Base-by-base conservation (phyloP, 2,329 filamentous ascomycete genomes). In the Claviceps sp. region DNA sequence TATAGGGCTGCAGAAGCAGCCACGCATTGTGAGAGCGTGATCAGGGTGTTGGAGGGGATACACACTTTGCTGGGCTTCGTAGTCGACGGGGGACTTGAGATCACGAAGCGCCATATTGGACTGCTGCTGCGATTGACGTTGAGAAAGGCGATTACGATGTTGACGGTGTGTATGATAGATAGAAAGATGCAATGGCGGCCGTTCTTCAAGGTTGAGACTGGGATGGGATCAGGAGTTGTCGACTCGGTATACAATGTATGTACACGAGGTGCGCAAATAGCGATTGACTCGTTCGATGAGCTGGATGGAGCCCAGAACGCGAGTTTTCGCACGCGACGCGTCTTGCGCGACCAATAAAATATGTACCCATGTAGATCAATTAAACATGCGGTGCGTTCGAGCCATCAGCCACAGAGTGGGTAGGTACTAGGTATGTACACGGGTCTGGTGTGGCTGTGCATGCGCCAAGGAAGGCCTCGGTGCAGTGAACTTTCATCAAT, bases 21-120 rank as follows among this genome's bases (percentile, higher is more conserved):
- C 16, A 41, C 9, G 40, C 18, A 14, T 43, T 43, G 4, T 22
- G 13, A 13, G 40, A 5, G 9, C 4, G 3, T 9, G 8, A 11
- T 34, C 30, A 34, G 40, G 40, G 43, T 16, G 22, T 24, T 8
- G 30, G 30, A n/a, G 49, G 58, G 52, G 50, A 54, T 9, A 68
- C 82, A 60, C 70, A 89, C 87, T 74, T 70, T 93, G 82, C 69
- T 98, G 93, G 62, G 83, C 82, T 63, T 83, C 79, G 72, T 98
- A 98, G 67, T 95, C 84, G 62, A 95, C 88, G 50, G 85, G 81
- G 60, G 83, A 77, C 65, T 79, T 83, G 69, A 85, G 85, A 58
- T 85, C 84, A 63, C 89, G 79, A 64, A 96, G 85, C 77, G 89
- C 85, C 91, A 96, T 96, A 59, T 57, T 71, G 63, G 59, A 47